Evolutionary conservation across 768 basidiomycete species (phyloP).

Genomic region (Pisolithus marmoratus): DNA sequence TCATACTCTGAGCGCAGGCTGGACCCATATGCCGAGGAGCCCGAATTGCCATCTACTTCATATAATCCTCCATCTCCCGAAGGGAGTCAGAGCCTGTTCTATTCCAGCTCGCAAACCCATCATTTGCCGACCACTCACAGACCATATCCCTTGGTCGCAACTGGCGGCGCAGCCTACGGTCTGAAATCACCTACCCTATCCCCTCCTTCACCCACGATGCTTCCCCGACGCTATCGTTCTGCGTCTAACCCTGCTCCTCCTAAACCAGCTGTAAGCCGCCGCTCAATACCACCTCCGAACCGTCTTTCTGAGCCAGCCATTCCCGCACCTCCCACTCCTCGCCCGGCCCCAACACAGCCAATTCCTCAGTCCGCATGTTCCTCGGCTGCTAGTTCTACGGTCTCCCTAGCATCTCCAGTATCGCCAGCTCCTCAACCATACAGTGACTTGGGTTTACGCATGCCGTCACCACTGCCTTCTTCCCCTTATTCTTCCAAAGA

Average conservation of each 20-base stretch:
- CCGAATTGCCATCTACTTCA: background rate
- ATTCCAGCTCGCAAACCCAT: background rate
- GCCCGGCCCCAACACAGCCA: background rate
- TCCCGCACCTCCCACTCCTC: background rate
- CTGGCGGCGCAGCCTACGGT: background rate
- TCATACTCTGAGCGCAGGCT: conserved; percentile 1
- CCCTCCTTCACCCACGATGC: background rate
- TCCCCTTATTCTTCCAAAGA: background rate
- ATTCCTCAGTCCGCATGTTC: conserved; percentile 1
- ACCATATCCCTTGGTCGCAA: background rate
- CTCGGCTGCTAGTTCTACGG: background rate
- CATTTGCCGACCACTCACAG: background rate
- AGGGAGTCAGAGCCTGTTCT: background rate
- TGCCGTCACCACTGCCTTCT: background rate
- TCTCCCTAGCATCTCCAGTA: background rate
- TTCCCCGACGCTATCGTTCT: background rate
- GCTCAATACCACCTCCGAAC: background rate
- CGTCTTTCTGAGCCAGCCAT: background rate
- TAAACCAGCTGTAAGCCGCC: background rate
- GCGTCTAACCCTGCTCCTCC: background rate
- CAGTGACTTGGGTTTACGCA: background rate
- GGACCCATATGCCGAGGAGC: background rate
- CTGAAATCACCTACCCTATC: background rate
- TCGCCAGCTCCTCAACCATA: background rate
- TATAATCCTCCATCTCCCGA: background rate